Base-by-base conservation (phyloP, 148 eudicot genomes). In the Diospyros lotus region DNA sequence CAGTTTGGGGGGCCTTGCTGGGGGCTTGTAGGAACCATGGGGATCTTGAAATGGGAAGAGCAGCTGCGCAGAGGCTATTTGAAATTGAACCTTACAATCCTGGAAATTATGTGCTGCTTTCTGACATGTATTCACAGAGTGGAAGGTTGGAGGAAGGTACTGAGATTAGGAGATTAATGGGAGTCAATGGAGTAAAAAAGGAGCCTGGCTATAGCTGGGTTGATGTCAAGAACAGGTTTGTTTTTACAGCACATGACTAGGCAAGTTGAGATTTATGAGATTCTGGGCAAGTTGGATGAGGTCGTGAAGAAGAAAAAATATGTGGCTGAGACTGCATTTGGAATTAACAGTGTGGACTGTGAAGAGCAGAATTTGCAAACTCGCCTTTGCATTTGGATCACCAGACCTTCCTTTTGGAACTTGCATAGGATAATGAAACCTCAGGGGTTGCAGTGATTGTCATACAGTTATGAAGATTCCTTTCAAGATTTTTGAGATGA, bases 161-260 rank as follows among this genome's bases (percentile, higher is more conserved):
- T 73, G 85, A 87, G 59, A 72, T 89, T 42, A 75, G 92, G 78
- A 83, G 88, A 78, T 69, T 74, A 60, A 83, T 84, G 88, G 82
- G 82, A 48, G 41, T 74, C 4, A 80, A 69, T 42, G 75, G 80
- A 71, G 77, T 89, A 38, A 83, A 80, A 67, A 86, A 89, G 66
- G 80, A 85, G 69, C 85, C 84, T 71, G 90, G 88, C 3, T 86
- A 84, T 74, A 87, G 90, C 76, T 89, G 88, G 88, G 85, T 87
- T 66, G 90, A 87, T 75, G 75, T 83, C n/a, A 73, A 81, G 58
- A 79, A 82, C 78, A 74, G 82, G 45, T 82, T 55, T 73, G 85
- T 86, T 42, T 86, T 83, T 71, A 84, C 78, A 63, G 85, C 79
- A 48, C 71, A 78, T 43, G 87, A 89, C 66, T 76, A 60, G 80